phyloP scores from a whole-genome alignment of 306 rosid species.

The Geum urbanum region DNA sequence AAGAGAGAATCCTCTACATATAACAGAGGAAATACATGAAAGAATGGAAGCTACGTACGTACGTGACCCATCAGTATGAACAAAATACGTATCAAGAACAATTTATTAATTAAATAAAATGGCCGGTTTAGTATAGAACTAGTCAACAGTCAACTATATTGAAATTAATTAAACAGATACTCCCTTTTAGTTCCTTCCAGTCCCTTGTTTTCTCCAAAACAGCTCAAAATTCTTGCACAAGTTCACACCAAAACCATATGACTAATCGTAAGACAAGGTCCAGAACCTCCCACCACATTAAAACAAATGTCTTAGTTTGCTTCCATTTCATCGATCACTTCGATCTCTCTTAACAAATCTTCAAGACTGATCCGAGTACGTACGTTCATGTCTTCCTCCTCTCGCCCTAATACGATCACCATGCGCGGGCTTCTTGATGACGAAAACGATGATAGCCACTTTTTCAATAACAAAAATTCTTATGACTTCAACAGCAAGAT shows the following conservation, averaged over 20 bases:
- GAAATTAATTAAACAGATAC: slow-evolving; percentile 6
- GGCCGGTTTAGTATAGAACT: not conserved
- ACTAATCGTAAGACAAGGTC: not conserved
- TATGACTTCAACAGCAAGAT: slow-evolving; percentile 47
- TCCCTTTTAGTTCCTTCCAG: not conserved
- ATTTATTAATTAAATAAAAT: too few species aligned
- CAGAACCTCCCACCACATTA: not conserved
- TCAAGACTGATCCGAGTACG: too few species aligned
- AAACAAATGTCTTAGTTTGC: not conserved
- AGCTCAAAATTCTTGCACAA: not conserved
- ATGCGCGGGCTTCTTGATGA: not conserved
- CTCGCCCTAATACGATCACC: not conserved
- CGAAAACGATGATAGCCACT: not conserved
- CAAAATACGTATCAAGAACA: too few species aligned
- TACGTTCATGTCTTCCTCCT: slow-evolving; percentile 8
- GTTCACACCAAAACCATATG: slow-evolving; percentile 10
- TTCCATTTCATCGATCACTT: not conserved
- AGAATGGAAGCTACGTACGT: too few species aligned
- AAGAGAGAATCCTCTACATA: too few species aligned
- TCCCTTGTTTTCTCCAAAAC: slow-evolving; percentile 8
- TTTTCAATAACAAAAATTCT: not conserved
- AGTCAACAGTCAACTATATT: slow-evolving; percentile 33
- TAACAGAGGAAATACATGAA: too few species aligned
- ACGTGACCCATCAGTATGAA: too few species aligned
- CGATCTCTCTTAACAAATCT: not conserved